Evolutionary conservation across 2,329 filamentous ascomycete genomes (phyloP).

Genomic region (Fusarium duplospermum): DNA sequence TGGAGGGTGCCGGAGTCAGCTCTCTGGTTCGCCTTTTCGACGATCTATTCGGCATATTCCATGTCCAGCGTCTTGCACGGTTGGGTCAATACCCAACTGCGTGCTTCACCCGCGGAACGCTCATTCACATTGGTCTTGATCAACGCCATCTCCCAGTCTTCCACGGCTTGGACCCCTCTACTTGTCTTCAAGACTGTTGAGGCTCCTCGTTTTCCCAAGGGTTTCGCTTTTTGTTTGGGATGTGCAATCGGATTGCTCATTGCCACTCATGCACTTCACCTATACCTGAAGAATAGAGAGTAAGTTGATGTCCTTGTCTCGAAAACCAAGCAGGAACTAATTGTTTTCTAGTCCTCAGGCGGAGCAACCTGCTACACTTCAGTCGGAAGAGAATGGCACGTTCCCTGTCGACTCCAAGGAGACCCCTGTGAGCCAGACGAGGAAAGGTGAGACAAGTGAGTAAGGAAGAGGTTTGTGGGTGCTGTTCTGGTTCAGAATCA

Average conservation of each 20-base stretch:
- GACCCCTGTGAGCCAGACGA: not conserved
- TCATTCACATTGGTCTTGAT: constrained; percentile 62
- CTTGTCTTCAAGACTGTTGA: constrained; percentile 59
- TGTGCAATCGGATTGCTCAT: not conserved
- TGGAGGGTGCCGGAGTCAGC: constrained; percentile 65
- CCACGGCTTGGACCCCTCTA: constrained; percentile 65
- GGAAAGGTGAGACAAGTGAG: not conserved
- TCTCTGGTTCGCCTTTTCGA: constrained; percentile 52
- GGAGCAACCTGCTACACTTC: not conserved
- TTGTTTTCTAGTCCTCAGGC: not conserved
- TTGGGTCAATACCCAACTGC: constrained; percentile 65
- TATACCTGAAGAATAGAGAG: constrained; percentile 1
- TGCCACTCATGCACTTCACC: not conserved
- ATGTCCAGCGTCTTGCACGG: constrained; percentile 67
- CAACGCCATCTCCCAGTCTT: constrained; percentile 63
- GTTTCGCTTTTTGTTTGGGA: constrained; percentile 51
- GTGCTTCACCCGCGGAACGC: constrained; percentile 58
- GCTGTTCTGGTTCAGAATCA: not conserved
- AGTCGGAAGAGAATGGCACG: constrained; percentile 2
- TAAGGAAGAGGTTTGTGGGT: not conserved
- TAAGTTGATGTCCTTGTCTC: not conserved
- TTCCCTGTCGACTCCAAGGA: not conserved
- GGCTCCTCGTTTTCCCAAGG: constrained; percentile 50
- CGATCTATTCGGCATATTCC: constrained; percentile 60
- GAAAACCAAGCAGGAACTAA: not conserved